These are phyloP conservation scores for Phtheirospermum japonicum DNA, from an alignment of 257 asterid genomes.

Conservation along the genomic window DNA sequence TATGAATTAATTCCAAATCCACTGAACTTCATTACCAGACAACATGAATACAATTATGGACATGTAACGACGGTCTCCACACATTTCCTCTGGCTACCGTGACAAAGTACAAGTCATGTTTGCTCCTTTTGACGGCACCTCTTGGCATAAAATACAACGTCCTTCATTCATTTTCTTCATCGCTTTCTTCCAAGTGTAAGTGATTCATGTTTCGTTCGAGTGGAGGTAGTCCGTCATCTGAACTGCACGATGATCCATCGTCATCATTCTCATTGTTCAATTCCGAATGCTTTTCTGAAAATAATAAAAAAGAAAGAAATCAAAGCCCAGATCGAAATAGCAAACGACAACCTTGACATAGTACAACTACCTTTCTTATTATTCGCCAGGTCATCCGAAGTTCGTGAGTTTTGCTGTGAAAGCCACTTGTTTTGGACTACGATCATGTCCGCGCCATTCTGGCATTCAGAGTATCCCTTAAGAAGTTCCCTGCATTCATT, in stretches of 20 bases:
- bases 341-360: not conserved
- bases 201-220: slow-evolving; percentile 93
- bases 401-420: slow-evolving; percentile 55
- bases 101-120: not conserved
- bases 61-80: not conserved
- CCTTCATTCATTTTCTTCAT: slow-evolving; percentile 61
- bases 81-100: not conserved
- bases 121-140: not conserved
- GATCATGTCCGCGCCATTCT: slow-evolving; percentile 66
- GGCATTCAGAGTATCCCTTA: slow-evolving; percentile 73
- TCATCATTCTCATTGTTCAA: slow-evolving; percentile 40
- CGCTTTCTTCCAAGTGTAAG: slow-evolving; percentile 52
- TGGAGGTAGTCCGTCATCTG: slow-evolving; percentile 94
- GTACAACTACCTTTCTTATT: slow-evolving; percentile 41
- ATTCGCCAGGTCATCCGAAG: slow-evolving; percentile 24
- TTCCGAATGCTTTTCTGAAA: slow-evolving; percentile 40
- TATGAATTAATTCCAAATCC: no score
- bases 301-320: not conserved
- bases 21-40: no score
- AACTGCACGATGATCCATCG: slow-evolving; percentile 45
- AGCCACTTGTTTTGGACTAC: slow-evolving; percentile 80
- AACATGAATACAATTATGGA: no score
- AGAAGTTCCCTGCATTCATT: slow-evolving; percentile 66
- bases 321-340: not conserved
- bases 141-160: not conserved